A percentile compares a stretch with the other conserved stretches of the same genome.
Evolutionary conservation across 2,329 filamentous ascomycete genomes (phyloP).

Genomic region (Herpotrichia juniperi): DNA sequence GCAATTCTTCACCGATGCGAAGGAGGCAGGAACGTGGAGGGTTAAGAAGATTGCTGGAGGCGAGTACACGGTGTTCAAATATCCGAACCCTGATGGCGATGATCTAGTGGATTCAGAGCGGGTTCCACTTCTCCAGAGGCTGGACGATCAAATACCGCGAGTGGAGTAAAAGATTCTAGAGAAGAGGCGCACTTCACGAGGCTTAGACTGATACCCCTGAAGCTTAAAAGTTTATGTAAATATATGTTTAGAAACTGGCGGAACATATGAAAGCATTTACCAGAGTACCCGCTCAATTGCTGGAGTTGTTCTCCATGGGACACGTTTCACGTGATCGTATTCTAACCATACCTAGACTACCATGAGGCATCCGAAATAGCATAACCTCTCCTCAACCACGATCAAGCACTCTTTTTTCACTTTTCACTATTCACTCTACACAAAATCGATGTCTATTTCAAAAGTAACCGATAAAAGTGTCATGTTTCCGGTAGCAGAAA

Average conservation of each 20-base stretch:
- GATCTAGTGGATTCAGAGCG: slow-evolving; percentile 49
- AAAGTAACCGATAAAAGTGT: no score
- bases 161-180: slow-evolving; percentile 6
- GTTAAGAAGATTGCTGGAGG: slow-evolving; percentile 61
- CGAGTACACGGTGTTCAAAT: slow-evolving; percentile 55
- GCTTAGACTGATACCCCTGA: background rate
- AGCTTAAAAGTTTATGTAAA: background rate
- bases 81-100: slow-evolving; percentile 41
- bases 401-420: no score
- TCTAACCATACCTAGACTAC: no score
- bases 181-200: background rate
- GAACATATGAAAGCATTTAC: no score
- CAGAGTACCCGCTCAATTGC: no score
- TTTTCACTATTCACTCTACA: no score
- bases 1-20: slow-evolving; percentile 62
- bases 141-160: slow-evolving; percentile 51
- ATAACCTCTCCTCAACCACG: no score
- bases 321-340: no score
- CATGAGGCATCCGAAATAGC: no score
- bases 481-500: no score
- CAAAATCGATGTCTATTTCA: no score
- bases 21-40: slow-evolving; percentile 58
- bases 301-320: background rate
- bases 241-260: background rate
- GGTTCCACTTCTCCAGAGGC: slow-evolving; percentile 51